Evolutionary conservation across 1,284 basidiomycete species (phyloP).

Genomic region (Earliella scabrosa): DNA sequence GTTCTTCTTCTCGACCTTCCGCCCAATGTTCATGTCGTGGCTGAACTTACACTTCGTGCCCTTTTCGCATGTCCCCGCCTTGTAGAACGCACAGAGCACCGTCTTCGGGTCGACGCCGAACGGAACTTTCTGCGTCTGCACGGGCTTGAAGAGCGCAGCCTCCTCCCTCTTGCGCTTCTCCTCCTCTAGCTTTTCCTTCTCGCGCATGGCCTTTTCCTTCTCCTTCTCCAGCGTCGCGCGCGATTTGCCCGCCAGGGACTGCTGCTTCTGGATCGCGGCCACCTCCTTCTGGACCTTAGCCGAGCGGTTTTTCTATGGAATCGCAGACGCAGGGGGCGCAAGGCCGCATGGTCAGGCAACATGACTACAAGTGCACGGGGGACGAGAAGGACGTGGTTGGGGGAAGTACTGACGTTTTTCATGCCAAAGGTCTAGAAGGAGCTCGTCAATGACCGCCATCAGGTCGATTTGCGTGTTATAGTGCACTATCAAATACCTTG

Average conservation of each 20-base stretch:
- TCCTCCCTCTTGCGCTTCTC: slow-evolving; percentile 88
- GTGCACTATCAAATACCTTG: slow-evolving; percentile 53
- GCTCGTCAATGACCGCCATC: slow-evolving; percentile 37
- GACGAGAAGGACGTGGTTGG: slow-evolving; percentile 3
- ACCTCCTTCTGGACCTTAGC: slow-evolving; percentile 91
- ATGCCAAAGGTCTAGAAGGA: slow-evolving; percentile 82
- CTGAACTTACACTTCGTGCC: slow-evolving; percentile 96
- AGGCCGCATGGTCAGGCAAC: slow-evolving; percentile 4
- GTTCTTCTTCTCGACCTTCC: slow-evolving; percentile 97
- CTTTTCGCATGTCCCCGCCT: slow-evolving; percentile 89
- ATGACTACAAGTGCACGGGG: too few species aligned
- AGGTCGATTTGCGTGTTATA: slow-evolving; percentile 19
- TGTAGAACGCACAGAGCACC: slow-evolving; percentile 87
- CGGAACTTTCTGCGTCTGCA: slow-evolving; percentile 86
- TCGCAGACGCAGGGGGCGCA: background rate
- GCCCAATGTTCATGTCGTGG: slow-evolving; percentile 86
- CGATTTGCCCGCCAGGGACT: slow-evolving; percentile 75
- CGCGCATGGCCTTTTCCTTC: slow-evolving; percentile 74
- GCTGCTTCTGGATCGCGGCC: slow-evolving; percentile 78
- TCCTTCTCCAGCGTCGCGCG: slow-evolving; percentile 81
- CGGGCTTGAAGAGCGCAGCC: slow-evolving; percentile 79
- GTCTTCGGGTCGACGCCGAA: slow-evolving; percentile 97
- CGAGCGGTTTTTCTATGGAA: slow-evolving; percentile 87
- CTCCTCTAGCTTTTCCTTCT: slow-evolving; percentile 81
- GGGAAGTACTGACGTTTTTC: slow-evolving; percentile 75